These are phyloP conservation scores for Isabelozyma gotoi DNA, from an alignment of 805 yeast genomes.

Conservation along the genomic window DNA sequence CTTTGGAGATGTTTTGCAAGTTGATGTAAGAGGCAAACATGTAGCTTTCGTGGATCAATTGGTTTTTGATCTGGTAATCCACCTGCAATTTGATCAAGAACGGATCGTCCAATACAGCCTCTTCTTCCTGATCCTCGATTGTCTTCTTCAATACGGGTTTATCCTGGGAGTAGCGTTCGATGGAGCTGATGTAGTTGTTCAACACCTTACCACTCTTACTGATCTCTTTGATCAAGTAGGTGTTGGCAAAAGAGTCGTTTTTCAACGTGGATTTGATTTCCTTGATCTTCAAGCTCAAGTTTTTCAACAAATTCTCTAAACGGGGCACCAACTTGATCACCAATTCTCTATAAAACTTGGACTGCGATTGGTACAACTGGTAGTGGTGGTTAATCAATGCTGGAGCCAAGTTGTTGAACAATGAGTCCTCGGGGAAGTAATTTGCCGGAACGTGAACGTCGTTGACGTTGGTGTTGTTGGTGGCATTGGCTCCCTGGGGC, in stretches of 20 bases:
- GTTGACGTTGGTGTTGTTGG: slow-evolving; percentile 3
- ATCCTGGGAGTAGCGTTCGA: slow-evolving; percentile 36
- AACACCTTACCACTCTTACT: slow-evolving; percentile 60
- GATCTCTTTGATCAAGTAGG: slow-evolving; percentile 40
- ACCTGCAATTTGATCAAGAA: slow-evolving; percentile 38
- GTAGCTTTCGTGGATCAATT: slow-evolving; percentile 40
- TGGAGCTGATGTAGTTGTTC: slow-evolving; percentile 26
- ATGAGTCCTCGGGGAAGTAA: slow-evolving; percentile 16
- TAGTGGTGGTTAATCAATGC: slow-evolving; percentile 36
- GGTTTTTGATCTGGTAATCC: slow-evolving; percentile 41
- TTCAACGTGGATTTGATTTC: slow-evolving; percentile 40
- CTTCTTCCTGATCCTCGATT: slow-evolving; percentile 17
- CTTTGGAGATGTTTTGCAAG: slow-evolving; percentile 40
- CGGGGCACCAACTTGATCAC: slow-evolving; percentile 32
- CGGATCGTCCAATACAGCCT: slow-evolving; percentile 36
- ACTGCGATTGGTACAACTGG: slow-evolving; percentile 21
- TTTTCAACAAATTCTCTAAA: slow-evolving; percentile 33
- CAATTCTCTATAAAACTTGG: slow-evolving; percentile 32
- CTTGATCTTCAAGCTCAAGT: slow-evolving; percentile 37
- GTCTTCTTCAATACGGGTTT: slow-evolving; percentile 33
- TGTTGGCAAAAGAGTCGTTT: slow-evolving; percentile 42
- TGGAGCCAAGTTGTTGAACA: slow-evolving; percentile 29
- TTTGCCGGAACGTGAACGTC: slow-evolving; percentile 18
- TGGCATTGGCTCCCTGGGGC: not conserved
- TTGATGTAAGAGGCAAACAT: slow-evolving; percentile 42